Base-by-base conservation (phyloP, 148 eudicot species). In the Rhododendron molle region DNA sequence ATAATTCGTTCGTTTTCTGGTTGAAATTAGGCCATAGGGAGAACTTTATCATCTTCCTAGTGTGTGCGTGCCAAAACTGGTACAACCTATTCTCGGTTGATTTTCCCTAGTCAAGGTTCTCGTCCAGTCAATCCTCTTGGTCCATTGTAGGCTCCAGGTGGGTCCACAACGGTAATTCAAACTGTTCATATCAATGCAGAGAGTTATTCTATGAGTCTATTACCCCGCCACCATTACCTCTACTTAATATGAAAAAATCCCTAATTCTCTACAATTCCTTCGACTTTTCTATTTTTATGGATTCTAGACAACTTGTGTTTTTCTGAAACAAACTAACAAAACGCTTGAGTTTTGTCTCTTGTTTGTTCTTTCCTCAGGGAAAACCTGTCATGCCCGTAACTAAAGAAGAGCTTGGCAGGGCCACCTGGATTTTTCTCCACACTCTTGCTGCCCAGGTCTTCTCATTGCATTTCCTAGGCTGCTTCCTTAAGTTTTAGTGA, bases 391-490 rank as follows among this genome's bases (percentile, higher is more conserved):
- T 84, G 18, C 97, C 95, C 44, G 95, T 90, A 81, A 92, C 94
- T 18, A 96, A 89, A 90, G 98, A 94, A 89, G 95, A 89, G 43
- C 98, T 96, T 87, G 98, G 99, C 89, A 95, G 94, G 87, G 95
- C 97, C 40, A 96, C 99, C 13, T 95, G 99, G 98, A 96, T 96
- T 77, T 95, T 95, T 88, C 95, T 96, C 81, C 99, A 95, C 89
- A 94, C 98, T 88, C 95, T 95, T 88, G 99, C 90, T 50, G 98
- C 99, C 89, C 98, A 95, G 98, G 98, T 95, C 77, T 88, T 67
- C 65, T 49, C 49, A 65, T 82, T 73, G 54, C 82, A 40, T 80
- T 74, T 21, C 44, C 43, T 87, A 44, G 69, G 38, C 26, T 86
- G 7, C 34, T 83, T 80, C 54, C 58, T 72, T 62, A 74, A 21